phyloP scores from a whole-genome alignment of 805 yeast species.

The Starmerella apis region DNA sequence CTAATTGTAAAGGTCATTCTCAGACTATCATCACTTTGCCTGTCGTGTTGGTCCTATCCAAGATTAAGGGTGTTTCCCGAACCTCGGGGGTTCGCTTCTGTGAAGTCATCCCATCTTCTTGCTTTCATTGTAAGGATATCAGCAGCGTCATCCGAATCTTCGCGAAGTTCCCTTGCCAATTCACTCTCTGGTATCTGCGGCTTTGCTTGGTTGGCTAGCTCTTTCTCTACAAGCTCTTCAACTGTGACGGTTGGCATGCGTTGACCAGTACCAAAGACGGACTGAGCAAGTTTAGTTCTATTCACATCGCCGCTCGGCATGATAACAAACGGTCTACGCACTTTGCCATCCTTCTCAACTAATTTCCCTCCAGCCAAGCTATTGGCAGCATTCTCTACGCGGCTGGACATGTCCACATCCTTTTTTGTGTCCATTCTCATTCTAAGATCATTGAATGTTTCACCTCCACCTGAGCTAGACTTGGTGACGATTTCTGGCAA shows the following conservation, averaged over 20 bases:
- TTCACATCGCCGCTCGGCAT: constrained; percentile 10
- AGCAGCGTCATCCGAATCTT: constrained; percentile 54
- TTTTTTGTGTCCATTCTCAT: neutral
- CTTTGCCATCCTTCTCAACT: constrained; percentile 51
- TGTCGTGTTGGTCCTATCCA: too few relatives aligned
- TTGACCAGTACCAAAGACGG: constrained; percentile 88
- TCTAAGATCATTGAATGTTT: constrained; percentile 1
- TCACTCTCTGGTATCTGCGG: neutral
- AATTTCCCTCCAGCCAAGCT: constrained; percentile 1
- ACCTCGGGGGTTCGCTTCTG: constrained; percentile 75
- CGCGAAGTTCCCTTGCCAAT: constrained; percentile 27
- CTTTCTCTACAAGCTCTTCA: constrained; percentile 82
- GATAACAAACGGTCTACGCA: constrained; percentile 74
- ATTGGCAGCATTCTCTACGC: neutral
- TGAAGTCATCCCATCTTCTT: constrained; percentile 89
- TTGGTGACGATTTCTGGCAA: neutral
- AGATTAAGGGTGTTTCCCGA: constrained; percentile 75
- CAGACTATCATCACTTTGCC: too few relatives aligned
- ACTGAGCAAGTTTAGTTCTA: constrained; percentile 42
- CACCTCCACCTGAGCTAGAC: neutral
- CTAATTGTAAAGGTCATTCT: too few relatives aligned
- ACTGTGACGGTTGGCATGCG: constrained; percentile 87
- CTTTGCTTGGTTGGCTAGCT: constrained; percentile 64
- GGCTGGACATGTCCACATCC: constrained; percentile 5
- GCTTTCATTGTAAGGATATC: constrained; percentile 62